Evolutionary conservation across 2,329 filamentous ascomycete species (phyloP), one percentile per base, ranked within the genome.

Genomic region (Penicillium oxalicum): DNA sequence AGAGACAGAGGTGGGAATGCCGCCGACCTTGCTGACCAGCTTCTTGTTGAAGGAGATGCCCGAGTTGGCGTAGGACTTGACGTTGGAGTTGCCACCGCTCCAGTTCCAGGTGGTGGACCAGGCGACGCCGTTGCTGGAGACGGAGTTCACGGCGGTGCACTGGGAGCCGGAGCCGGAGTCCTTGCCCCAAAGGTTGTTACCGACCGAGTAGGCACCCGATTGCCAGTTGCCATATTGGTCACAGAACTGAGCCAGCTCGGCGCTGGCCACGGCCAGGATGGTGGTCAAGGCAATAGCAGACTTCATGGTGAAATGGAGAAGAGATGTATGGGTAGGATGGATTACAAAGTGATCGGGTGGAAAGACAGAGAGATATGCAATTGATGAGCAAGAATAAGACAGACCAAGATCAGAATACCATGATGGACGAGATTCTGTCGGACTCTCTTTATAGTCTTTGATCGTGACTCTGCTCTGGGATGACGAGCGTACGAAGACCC

Each of bases 161-260:
- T 74, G 70, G 27, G 59, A 64, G 37, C 71, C 70, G 5, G 53
- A 48, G 3, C 62, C 67, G n/a, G 63, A 34, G 4, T 51, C 48
- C 26, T 61, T 36, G 6, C 73, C 72, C 74, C 74, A 77, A 43
- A 74, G 68, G 61, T 77, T 74, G 62, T 77, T 73, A 65, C 75
- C 76, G 45, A 77, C 58, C 32, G 64, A 73, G 59, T 74, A 76
- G 9, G 55, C 60, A 28, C 63, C 67, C 2, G 63, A 67, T 4
- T 58, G 40, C 2, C 64, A 40, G 13, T 57, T 59, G 25, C 55
- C 67, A 45, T 61, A 74, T 41, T 65, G 54, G 18, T 59, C 62
- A 40, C 69, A 72, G 48, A 53, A 43, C 3, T 25, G 26, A 2
- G 40, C 24, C 4, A 43, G 18, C 29, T 43, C 28, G 7, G 40